A percentile compares a stretch with the other conserved stretches of the same genome.
phyloP scores from a whole-genome alignment of 768 basidiomycete genomes.

The Suillus subalutaceus region DNA sequence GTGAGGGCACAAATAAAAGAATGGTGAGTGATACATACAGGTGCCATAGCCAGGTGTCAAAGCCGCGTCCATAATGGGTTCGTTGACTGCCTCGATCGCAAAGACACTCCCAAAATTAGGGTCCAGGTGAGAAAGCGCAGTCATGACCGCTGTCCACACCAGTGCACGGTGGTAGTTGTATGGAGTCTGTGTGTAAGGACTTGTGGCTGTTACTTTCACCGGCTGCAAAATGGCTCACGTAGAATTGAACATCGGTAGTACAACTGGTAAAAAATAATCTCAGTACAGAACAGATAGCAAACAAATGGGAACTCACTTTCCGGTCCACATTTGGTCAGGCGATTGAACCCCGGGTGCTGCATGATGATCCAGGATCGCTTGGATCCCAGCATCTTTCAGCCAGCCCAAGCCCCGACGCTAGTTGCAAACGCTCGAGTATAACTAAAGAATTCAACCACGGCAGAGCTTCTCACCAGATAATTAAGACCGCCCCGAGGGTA shows the following conservation, averaged over 20 bases:
- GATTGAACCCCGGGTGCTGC: slow-evolving; percentile 72
- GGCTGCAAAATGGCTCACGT: slow-evolving; percentile 45
- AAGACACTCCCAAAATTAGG: slow-evolving; percentile 66
- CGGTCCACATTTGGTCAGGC: slow-evolving; percentile 65
- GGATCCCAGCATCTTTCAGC: slow-evolving; percentile 64
- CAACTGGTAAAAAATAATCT: slow-evolving; percentile 47
- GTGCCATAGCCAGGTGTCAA: slow-evolving; percentile 52
- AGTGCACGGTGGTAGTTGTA: slow-evolving; percentile 78
- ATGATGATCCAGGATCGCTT: slow-evolving; percentile 72
- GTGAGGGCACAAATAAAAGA: no score
- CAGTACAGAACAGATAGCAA: not conserved
- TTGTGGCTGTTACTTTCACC: slow-evolving; percentile 4
- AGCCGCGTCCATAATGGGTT: slow-evolving; percentile 72
- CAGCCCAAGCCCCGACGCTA: slow-evolving; percentile 66
- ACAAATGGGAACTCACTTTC: slow-evolving; percentile 45
- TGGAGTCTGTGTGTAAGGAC: slow-evolving; percentile 49
- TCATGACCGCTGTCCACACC: slow-evolving; percentile 84
- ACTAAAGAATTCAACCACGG: not conserved
- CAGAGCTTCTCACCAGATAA: slow-evolving; percentile 51
- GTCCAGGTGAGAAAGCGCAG: slow-evolving; percentile 68
- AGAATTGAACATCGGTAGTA: slow-evolving; percentile 70
- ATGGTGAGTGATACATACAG: no score
- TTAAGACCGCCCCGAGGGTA: slow-evolving; percentile 72
- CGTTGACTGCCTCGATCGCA: slow-evolving; percentile 76
- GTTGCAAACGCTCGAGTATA: not conserved